Percentiles rank a stretch among this genome's conserved stretches.
phyloP scores from a whole-genome alignment of 176 grass and related monocot species.

The Zizania latifolia region DNA sequence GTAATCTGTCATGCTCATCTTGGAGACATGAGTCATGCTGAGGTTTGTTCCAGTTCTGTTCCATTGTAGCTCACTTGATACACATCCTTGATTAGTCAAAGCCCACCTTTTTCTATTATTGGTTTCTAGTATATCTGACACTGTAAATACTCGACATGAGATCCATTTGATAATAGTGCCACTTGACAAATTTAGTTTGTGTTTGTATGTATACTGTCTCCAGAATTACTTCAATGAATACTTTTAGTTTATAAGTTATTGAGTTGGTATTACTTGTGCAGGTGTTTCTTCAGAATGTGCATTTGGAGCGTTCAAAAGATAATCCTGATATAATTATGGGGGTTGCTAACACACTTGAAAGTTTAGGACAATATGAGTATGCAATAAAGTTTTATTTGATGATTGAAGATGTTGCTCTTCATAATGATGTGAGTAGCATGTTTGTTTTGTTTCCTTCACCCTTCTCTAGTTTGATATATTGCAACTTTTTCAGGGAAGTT shows the following conservation, averaged over 20 bases:
- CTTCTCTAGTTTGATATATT: slow-evolving; percentile 2
- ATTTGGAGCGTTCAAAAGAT: slow-evolving; percentile 52
- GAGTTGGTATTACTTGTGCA: slow-evolving; percentile 16
- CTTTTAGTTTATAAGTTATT: background rate
- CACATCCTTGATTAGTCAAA: background rate
- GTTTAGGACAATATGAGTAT: slow-evolving; percentile 55
- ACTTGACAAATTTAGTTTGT: background rate
- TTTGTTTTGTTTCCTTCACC: background rate
- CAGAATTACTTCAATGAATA: background rate
- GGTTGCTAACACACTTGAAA: slow-evolving; percentile 55
- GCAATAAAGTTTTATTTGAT: slow-evolving; percentile 75
- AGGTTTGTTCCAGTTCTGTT: slow-evolving; percentile 47
- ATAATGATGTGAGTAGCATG: slow-evolving; percentile 50
- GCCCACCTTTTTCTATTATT: background rate
- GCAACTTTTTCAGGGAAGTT: slow-evolving; percentile 45
- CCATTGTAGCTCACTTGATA: background rate
- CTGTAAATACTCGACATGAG: background rate
- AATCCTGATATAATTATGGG: slow-evolving; percentile 43
- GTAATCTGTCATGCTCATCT: slow-evolving; percentile 63
- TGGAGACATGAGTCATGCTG: slow-evolving; percentile 73
- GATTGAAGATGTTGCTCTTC: slow-evolving; percentile 42
- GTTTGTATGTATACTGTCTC: background rate
- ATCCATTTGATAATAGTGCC: background rate
- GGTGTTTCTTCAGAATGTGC: slow-evolving; percentile 54
- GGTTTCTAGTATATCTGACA: background rate